Evolutionary conservation across 371 early-diverging fungal species (phyloP).

Genomic region (Mucor velutinosus): DNA sequence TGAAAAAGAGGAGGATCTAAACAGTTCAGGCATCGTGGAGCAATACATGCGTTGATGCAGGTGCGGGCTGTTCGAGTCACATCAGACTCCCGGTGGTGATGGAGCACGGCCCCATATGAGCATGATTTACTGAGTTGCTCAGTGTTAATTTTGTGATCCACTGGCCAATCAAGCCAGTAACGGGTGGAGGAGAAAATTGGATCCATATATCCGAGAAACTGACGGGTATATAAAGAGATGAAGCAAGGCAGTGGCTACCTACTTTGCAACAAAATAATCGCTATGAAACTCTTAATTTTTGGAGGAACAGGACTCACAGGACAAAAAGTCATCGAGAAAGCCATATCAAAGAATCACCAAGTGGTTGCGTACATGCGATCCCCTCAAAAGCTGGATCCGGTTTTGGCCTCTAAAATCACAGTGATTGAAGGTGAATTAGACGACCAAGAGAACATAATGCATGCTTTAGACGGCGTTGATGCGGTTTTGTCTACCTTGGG

Average conservation of each 20-base stretch:
- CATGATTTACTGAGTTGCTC: neutral
- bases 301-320: neutral
- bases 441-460: neutral
- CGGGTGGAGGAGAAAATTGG: too few relatives aligned
- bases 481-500: neutral
- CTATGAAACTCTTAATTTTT: neutral
- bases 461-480: neutral
- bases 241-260: too few relatives aligned
- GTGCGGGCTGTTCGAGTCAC: neutral
- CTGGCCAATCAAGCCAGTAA: too few relatives aligned
- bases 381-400: neutral
- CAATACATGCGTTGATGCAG: neutral
- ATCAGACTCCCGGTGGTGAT: neutral
- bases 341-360: neutral
- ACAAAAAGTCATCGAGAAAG: neutral
- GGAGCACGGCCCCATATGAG: neutral
- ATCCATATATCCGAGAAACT: too few relatives aligned
- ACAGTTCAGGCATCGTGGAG: neutral
- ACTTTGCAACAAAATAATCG: too few relatives aligned
- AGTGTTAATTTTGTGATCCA: neutral
- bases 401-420: neutral
- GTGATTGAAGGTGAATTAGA: neutral
- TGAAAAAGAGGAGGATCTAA: conserved; percentile 6
- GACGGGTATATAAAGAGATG: too few relatives aligned
- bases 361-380: neutral